Evolutionary conservation across 2,329 filamentous ascomycete genomes (phyloP).

Genomic region (Capronia americana): DNA sequence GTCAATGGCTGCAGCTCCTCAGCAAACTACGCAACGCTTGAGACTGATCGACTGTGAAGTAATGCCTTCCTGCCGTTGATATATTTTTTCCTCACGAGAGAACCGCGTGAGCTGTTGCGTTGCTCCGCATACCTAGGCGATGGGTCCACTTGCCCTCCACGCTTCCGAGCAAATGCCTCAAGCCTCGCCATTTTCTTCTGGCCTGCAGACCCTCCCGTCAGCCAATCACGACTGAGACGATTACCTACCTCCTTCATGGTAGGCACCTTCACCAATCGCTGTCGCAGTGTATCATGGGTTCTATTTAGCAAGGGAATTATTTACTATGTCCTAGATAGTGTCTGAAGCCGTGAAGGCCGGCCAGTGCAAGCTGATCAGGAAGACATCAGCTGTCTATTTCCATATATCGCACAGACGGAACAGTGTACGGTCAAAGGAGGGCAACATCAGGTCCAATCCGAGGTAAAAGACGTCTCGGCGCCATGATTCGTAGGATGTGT

Average conservation of each 20-base stretch:
- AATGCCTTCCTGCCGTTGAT: neutral
- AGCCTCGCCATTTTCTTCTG: constrained; percentile 29
- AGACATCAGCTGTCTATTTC: neutral
- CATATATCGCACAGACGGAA: neutral
- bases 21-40: neutral
- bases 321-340: neutral
- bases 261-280: neutral
- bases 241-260: constrained; percentile 16
- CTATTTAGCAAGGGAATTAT: neutral
- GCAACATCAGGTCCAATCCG: constrained; percentile 18
- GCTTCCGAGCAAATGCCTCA: constrained; percentile 35
- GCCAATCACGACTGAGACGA: constrained; percentile 32
- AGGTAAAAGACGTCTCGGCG: neutral
- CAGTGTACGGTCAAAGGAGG: neutral
- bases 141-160: constrained; percentile 17
- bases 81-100: constrained; percentile 3
- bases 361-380: neutral
- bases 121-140: constrained; percentile 26
- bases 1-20: constrained; percentile 18
- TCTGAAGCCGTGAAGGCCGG: neutral
- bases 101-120: constrained; percentile 8
- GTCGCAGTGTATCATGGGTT: neutral
- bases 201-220: constrained; percentile 29
- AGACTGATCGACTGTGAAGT: neutral
- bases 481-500: constrained; percentile 12